These are phyloP conservation scores for Kappamyces sp. DNA, from an alignment of 192 early-diverging fungal species.

Conservation along the genomic window DNA sequence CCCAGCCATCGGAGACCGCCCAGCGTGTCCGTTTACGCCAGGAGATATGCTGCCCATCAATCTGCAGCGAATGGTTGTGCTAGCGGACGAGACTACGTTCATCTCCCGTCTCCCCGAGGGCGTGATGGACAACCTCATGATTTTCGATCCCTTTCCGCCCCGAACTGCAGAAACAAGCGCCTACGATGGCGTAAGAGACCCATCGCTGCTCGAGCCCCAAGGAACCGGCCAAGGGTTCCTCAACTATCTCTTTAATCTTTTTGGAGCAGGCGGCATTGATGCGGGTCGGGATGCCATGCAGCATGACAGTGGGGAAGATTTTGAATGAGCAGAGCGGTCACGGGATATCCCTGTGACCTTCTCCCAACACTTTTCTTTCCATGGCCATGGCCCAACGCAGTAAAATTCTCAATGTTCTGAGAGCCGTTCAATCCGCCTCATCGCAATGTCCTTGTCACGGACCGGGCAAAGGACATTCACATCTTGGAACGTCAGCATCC, in stretches of 20 bases:
- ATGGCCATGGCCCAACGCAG: neutral
- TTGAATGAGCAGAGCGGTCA: too few relatives aligned
- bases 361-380: neutral
- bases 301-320: too few relatives aligned
- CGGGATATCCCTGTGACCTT: neutral
- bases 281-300: too few relatives aligned
- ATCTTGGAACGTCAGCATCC: neutral
- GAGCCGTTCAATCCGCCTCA: slow-evolving; percentile 12
- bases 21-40: too few relatives aligned
- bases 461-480: slow-evolving; percentile 2
- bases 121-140: slow-evolving; percentile 6
- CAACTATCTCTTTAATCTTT: too few relatives aligned
- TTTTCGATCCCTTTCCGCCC: slow-evolving; percentile 12
- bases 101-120: neutral
- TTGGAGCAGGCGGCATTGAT: too few relatives aligned
- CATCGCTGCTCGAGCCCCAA: slow-evolving; percentile 12
- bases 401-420: slow-evolving; percentile 11
- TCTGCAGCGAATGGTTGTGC: slow-evolving; percentile 1
- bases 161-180: neutral
- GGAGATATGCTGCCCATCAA: neutral
- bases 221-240: too few relatives aligned
- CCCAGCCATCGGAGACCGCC: too few relatives aligned
- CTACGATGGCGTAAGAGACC: slow-evolving; percentile 17
- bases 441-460: slow-evolving; percentile 17
- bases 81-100: slow-evolving; percentile 5